phyloP scores from a whole-genome alignment of 2,329 filamentous ascomycete genomes.

The Trichoderma cornu-damae region DNA sequence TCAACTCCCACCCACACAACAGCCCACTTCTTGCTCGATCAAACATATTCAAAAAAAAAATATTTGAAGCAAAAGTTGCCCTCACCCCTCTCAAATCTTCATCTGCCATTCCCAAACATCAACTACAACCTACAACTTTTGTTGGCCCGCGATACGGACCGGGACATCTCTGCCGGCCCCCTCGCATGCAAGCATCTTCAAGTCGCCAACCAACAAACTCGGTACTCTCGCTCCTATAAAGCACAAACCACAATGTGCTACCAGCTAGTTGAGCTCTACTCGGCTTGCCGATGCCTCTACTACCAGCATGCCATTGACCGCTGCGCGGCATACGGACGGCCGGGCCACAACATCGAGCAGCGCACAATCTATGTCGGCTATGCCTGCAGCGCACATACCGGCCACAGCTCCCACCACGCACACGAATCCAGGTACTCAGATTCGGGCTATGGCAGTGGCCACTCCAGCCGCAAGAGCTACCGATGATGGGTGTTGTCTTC shows the following conservation, averaged over 20 bases:
- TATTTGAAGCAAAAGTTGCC: too few relatives aligned
- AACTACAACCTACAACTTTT: neutral
- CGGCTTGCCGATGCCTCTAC: slow-evolving; percentile 82
- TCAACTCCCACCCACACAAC: slow-evolving; percentile 1
- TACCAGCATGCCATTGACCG: slow-evolving; percentile 82
- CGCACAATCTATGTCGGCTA: slow-evolving; percentile 80
- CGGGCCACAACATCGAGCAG: slow-evolving; percentile 66
- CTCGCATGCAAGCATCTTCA: neutral
- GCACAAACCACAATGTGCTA: slow-evolving; percentile 65
- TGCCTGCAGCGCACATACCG: slow-evolving; percentile 50
- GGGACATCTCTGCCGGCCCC: neutral
- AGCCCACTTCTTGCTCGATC: neutral
- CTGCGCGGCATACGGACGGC: slow-evolving; percentile 68
- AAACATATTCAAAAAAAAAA: neutral
- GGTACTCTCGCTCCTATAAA: neutral
- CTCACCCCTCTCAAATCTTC: neutral
- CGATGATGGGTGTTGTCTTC: slow-evolving; percentile 53
- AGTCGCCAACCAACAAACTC: slow-evolving; percentile 6
- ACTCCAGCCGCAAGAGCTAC: slow-evolving; percentile 42
- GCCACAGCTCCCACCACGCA: slow-evolving; percentile 37
- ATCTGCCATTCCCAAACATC: too few relatives aligned
- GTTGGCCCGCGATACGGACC: slow-evolving; percentile 14
- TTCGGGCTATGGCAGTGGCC: slow-evolving; percentile 50
- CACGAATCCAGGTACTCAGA: slow-evolving; percentile 45
- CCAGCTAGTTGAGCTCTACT: slow-evolving; percentile 78